Evolutionary conservation across 257 asterid genomes (phyloP), one percentile per base, ranked within the genome.

Genomic region (Solanum dulcamara): DNA sequence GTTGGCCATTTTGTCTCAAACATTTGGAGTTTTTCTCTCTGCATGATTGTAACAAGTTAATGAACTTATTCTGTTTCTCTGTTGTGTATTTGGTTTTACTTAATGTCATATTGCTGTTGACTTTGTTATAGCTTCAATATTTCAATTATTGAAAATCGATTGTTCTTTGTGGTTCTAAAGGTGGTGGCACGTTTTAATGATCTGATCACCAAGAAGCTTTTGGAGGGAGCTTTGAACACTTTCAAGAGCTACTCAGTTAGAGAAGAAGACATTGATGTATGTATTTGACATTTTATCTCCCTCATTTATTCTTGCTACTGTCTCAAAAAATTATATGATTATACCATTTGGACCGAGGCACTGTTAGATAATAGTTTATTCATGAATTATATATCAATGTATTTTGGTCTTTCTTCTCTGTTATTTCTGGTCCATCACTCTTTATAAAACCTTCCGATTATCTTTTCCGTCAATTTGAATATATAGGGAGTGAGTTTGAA

Each of bases 131-230:
- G 15, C 10, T 26, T 11, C 79, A 17, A 1, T 24, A 1, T 72
- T 42, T 74, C 24, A 20, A 24, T 40, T 55, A 35, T 18, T 67
- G 53, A 79, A 71, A 53, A 38, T 87, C 22, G 48, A 67, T 70
- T 85, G 18, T 26, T n/a, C 38, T 89, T 8, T 77, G 81, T 84
- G 86, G 71, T 80, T 82, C 53, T 87, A 46, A 86, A 96, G 99
- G 99, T 95, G 86, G 97, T 96, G 84, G 97, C 99, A 44, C 98
- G 99, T 38, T 96, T 96, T 93, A 96, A 96, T 85, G 99, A 96
- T 91, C 92, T 96, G 83, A 87, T 95, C 38, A 95, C 99, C n/a
- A 93, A 84, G 90, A 95, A 92, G 2, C 92, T 96, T 86, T 81
- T 96, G 90, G 97, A 91, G 88, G 99, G 99, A 86, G 99, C 99